Evolutionary conservation across 2,329 filamentous ascomycete genomes (phyloP).

Genomic region (Penicillium crustosum): DNA sequence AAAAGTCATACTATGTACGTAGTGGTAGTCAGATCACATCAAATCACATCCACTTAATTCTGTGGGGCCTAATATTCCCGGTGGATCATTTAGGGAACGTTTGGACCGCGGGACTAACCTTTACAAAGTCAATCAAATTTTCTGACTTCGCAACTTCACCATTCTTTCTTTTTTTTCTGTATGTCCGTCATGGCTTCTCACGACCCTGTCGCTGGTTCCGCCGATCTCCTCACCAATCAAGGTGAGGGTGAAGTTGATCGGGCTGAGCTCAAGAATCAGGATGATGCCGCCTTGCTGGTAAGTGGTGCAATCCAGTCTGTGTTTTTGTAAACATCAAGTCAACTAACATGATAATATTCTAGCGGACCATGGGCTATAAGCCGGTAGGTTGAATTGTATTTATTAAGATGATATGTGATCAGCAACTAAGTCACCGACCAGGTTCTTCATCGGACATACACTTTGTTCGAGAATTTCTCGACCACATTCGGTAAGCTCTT

Average conservation of each 20-base stretch:
- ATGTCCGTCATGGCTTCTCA: conserved; percentile 13
- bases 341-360: conserved; percentile 22
- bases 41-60: neutral
- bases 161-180: neutral
- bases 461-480: conserved; percentile 59
- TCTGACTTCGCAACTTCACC: conserved; percentile 1
- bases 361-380: conserved; percentile 56
- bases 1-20: neutral
- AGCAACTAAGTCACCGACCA: conserved; percentile 28
- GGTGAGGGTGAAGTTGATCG: conserved; percentile 28
- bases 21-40: neutral
- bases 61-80: neutral
- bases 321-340: neutral
- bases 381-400: conserved; percentile 45
- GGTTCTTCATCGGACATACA: conserved; percentile 59
- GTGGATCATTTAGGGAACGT: neutral
- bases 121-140: conserved; percentile 15
- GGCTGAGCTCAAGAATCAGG: conserved; percentile 28
- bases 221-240: conserved; percentile 15
- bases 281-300: conserved; percentile 42
- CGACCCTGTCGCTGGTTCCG: conserved; percentile 26
- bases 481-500: conserved; percentile 55
- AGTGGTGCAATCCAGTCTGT: conserved; percentile 14
- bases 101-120: conserved; percentile 4
- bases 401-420: neutral